Base-by-base conservation (phyloP, 1,284 basidiomycete species). In the Ceratobasidium sp. region DNA sequence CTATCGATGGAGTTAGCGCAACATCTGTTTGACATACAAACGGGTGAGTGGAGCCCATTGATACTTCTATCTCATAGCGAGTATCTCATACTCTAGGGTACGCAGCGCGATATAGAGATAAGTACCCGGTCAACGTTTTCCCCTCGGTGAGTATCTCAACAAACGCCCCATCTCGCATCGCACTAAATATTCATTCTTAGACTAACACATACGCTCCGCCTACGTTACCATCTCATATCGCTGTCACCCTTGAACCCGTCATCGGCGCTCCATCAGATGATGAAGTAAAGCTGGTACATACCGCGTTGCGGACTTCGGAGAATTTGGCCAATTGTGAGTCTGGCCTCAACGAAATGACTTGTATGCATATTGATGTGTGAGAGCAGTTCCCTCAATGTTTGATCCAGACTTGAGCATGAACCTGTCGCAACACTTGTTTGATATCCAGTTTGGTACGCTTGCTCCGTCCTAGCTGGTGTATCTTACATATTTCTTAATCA, bases 351-450 rank as follows among this genome's bases (percentile, higher is more conserved):
- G 21, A 38, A 2, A 13, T 47, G 44, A 32, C 26, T 13, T 47
- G 23, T 41, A 21, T 59, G 43, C 7, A 5, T 16, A 13, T 23
- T 44, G 41, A 69, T 46, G 21, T 18, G 8, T 9, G 9, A 21
- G 16, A 8, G 16, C 23, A 49, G 30, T 64, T 28, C 61, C 66
- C 9, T 58, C 54, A 2, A 70, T 70, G 66, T 70, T 70, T 18
- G 55, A 58, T 43, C 23, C 54, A 2, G 26, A 58, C 44, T 28
- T 70, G 41, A 49, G 41, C 3, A 70, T 70, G 66, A 35, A 70
- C 2, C 55, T 70, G 28, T 70, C 66, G 6, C 66, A 70, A 28
- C 66, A 70, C 21, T 28, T 70, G 28, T 70, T 70, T 16, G 44
- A 70, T 58, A 44, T 70, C n/a, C 66, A 70, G 54, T 35, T 70